Percentiles rank a stretch among this genome's conserved stretches.
These are phyloP conservation scores for Fusarium nisikadoi DNA, from an alignment of 2,329 filamentous ascomycete genomes.

Conservation along the genomic window DNA sequence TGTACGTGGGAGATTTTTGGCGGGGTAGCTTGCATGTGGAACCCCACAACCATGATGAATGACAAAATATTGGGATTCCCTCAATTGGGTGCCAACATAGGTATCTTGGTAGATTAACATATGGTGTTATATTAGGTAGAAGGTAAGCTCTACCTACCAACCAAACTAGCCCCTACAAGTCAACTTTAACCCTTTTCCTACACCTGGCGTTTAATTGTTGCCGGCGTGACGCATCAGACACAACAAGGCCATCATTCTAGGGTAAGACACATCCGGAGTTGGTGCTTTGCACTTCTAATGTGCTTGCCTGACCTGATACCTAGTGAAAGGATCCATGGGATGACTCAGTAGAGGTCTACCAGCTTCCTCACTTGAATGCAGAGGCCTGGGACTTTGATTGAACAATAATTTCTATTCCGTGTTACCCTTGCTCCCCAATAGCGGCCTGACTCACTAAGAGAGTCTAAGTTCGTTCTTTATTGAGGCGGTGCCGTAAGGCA, in stretches of 20 bases:
- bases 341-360: constrained; percentile 16
- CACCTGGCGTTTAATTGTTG: not conserved
- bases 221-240: constrained; percentile 18
- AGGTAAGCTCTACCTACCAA: not conserved
- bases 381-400: not conserved
- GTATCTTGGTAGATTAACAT: not conserved
- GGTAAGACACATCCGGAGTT: constrained; percentile 13
- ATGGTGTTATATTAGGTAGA: not conserved
- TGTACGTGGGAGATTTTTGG: constrained; percentile 23
- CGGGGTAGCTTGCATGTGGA: constrained; percentile 30
- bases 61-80: not conserved
- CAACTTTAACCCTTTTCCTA: not conserved
- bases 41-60: not conserved
- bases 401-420: not conserved
- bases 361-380: not conserved
- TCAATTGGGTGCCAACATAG: not conserved
- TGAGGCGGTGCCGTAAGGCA: constrained; percentile 45
- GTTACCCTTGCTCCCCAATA: not conserved
- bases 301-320: constrained; percentile 1
- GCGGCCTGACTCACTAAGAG: constrained; percentile 39
- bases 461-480: not conserved
- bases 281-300: not conserved
- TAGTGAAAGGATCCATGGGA: not conserved
- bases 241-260: not conserved
- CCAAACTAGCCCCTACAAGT: no score